Base-by-base conservation (phyloP, 1,139 yeast genomes). In the Hyphopichia khmerensis region DNA sequence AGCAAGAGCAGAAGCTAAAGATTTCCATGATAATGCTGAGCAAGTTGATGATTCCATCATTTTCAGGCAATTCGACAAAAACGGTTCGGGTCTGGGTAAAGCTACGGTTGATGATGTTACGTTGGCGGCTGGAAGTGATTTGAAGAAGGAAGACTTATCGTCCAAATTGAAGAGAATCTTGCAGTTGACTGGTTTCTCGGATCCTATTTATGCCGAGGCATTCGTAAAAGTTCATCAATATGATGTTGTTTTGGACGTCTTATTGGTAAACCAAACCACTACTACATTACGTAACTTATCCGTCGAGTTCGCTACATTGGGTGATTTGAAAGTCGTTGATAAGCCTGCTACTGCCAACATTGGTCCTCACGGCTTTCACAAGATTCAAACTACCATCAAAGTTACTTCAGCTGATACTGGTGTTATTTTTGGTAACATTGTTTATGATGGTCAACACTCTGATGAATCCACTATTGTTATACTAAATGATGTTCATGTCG, bases 361-460 rank as follows among this genome's bases (percentile, higher is more conserved):
- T 50, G 96, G 96, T 23, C 96, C 99, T 14, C 96, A 93, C 64
- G 96, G 96, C 17, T 95, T 95, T 80, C 89, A 88, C 66, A 87
- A 87, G 52, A 77, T 88, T 17, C 93, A 88, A 56, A 82, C 93
- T 38, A 91, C 97, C 2, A 79, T 95, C 54, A 91, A 90, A 66
- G 99, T 95, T 38, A 87, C 96, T 2, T 87, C 96, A 39, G 98
- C 98, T 13, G 99, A 95, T 61, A 91, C 99, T 10, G 96, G 96
- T 51, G 96, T 93, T 42, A 89, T 95, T 43, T 95, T 95, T 63
- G 99, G 99, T 61, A 93, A 93, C 65, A 89, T 95, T 62, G 87
- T 91, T 14, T 95, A 93, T 60, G 98, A 91, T 65, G 99, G 98
- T 44, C 95, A 87, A 49, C 96, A 91, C 55, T 93, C 96, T 29